These are phyloP conservation scores for Candida gigantensis DNA, from an alignment of 1,139 yeast species.

Conservation along the genomic window DNA sequence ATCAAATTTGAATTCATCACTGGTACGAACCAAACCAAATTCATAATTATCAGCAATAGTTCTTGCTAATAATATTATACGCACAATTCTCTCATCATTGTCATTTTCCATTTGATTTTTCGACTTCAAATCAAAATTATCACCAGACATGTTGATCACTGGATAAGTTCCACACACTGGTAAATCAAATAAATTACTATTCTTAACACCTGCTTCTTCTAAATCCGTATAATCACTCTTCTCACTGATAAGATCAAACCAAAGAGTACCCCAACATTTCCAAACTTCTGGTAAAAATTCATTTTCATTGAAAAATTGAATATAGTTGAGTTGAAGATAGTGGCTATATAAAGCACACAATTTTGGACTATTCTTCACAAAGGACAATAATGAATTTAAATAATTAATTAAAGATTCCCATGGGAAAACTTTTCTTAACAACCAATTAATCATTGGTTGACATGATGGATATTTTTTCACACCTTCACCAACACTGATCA, in stretches of 20 bases:
- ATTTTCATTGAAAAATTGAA: conserved; percentile 49
- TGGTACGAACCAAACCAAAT: conserved; percentile 54
- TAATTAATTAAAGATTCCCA: conserved; percentile 66
- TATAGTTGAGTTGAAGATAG: conserved; percentile 33
- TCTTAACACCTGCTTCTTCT: conserved; percentile 58
- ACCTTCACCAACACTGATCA: conserved; percentile 65
- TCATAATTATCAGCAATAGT: conserved; percentile 51
- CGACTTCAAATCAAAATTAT: conserved; percentile 20
- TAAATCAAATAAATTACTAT: conserved; percentile 57
- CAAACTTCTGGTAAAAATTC: conserved; percentile 74
- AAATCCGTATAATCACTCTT: conserved; percentile 55
- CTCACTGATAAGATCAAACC: conserved; percentile 61
- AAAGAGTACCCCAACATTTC: conserved; percentile 83
- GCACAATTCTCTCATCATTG: conserved; percentile 48
- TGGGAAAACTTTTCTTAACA: conserved; percentile 59
- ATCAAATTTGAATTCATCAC: conserved; percentile 46
- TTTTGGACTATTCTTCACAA: conserved; percentile 29
- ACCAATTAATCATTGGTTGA: conserved; percentile 51
- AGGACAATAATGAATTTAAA: conserved; percentile 52
- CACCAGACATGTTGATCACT: conserved; percentile 20
- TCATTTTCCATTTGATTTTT: conserved; percentile 32
- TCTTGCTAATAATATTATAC: conserved; percentile 53
- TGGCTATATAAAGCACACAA: conserved; percentile 29
- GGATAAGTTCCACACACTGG: conserved; percentile 65
- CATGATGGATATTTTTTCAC: conserved; percentile 48